Percentiles rank a stretch among this genome's conserved stretches.
Evolutionary conservation across 2,329 filamentous ascomycete genomes (phyloP).

Genomic region (Aspergillus sclerotialis): DNA sequence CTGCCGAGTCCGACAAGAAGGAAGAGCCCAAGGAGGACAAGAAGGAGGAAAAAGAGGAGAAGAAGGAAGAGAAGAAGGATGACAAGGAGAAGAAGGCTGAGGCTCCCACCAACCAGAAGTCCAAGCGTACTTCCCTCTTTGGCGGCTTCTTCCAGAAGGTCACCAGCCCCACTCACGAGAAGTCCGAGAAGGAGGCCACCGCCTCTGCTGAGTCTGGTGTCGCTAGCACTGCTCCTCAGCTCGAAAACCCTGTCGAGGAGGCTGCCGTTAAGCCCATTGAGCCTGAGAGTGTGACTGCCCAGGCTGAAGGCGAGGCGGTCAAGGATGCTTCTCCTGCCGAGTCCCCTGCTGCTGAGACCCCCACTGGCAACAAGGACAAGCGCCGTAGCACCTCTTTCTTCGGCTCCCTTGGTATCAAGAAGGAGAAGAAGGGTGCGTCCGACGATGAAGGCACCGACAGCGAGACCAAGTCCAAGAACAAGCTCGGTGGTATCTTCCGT

Average conservation of each 20-base stretch:
- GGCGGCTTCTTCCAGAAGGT: conserved; percentile 69
- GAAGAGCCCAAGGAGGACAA: conserved; percentile 5
- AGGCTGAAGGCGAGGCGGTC: conserved; percentile 29
- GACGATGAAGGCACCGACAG: conserved; percentile 42
- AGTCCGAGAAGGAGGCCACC: conserved; percentile 42
- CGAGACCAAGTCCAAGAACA: conserved; percentile 39
- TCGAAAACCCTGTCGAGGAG: conserved; percentile 39
- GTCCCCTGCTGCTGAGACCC: conserved; percentile 24
- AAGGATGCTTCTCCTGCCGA: conserved; percentile 25
- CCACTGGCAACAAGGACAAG: conserved; percentile 38
- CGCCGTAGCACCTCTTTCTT: conserved; percentile 47
- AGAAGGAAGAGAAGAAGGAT: conserved; percentile 22
- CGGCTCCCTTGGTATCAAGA: conserved; percentile 45
- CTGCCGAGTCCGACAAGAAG: conserved; percentile 16
- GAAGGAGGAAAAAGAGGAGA: conserved; percentile 36
- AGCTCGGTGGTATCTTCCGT: conserved; percentile 43
- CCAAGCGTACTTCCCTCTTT: conserved; percentile 82
- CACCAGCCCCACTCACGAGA: conserved; percentile 38
- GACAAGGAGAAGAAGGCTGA: conserved; percentile 37
- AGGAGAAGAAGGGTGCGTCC: conserved; percentile 44
- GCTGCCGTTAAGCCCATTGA: conserved; percentile 31
- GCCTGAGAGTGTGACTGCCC: conserved; percentile 39
- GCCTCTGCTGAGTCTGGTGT: conserved; percentile 42
- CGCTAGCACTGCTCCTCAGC: conserved; percentile 43
- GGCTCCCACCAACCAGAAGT: conserved; percentile 44